Conservation (phyloP, 164 flowering plant species). For the Liriodendron chinense region DNA sequence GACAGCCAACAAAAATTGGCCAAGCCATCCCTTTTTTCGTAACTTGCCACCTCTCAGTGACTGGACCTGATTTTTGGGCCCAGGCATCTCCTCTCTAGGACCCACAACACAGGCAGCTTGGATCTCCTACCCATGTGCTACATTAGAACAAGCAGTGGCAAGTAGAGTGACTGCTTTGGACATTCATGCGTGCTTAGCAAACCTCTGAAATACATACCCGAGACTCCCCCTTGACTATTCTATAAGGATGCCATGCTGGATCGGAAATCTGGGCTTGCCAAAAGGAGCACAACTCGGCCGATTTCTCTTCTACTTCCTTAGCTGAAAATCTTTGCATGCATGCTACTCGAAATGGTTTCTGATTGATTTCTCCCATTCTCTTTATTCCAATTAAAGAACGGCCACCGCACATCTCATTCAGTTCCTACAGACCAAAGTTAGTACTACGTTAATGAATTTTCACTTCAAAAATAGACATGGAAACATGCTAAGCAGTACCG, state of each 20-base stretch:
- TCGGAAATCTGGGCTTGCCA: conserved; percentile 33
- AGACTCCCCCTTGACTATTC: conserved; percentile 16
- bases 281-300: conserved; percentile 28
- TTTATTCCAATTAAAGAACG: conserved; percentile 56
- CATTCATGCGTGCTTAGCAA: background rate
- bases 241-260: conserved; percentile 41
- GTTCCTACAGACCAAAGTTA: conserved; percentile 34
- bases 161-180: too few relatives aligned
- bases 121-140: too few relatives aligned
- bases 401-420: conserved; percentile 38
- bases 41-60: too few relatives aligned
- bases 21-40: too few relatives aligned
- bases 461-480: too few relatives aligned
- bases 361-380: conserved; percentile 85
- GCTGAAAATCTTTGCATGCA: conserved; percentile 26
- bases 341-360: conserved; percentile 30
- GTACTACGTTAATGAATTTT: too few relatives aligned
- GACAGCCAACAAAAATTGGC: too few relatives aligned
- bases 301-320: conserved; percentile 24
- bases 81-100: too few relatives aligned
- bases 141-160: too few relatives aligned
- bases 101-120: too few relatives aligned
- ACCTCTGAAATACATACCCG: conserved; percentile 21
- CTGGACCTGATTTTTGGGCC: too few relatives aligned
- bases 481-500: too few relatives aligned